Conservation (phyloP, 495 filamentous ascomycete genomes). For the Penicillium tannophilum region DNA sequence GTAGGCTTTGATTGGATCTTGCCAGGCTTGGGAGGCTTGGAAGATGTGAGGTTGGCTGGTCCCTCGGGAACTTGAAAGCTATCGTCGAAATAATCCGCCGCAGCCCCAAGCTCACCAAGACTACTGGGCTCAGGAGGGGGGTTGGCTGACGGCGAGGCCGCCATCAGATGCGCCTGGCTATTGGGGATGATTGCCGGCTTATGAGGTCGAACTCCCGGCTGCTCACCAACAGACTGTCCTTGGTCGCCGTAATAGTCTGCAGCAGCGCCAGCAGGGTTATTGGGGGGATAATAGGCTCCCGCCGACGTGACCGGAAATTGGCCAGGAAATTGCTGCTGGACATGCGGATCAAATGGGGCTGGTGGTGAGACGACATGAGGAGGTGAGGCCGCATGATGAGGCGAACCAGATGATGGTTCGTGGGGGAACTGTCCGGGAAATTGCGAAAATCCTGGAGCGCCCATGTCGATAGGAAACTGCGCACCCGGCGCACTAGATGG, state of each 20-base stretch:
- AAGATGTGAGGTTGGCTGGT: slow-evolving; percentile 19
- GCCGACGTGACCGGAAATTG: slow-evolving; percentile 51
- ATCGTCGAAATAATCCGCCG: slow-evolving; percentile 49
- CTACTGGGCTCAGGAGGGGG: slow-evolving; percentile 57
- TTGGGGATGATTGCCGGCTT: slow-evolving; percentile 57
- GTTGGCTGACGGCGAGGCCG: slow-evolving; percentile 48
- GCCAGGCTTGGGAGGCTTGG: slow-evolving; percentile 31
- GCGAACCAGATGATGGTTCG: slow-evolving; percentile 22
- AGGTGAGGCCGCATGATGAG: slow-evolving; percentile 19
- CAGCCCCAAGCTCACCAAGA: slow-evolving; percentile 51
- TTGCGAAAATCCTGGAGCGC: slow-evolving; percentile 46
- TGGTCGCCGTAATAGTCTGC: slow-evolving; percentile 69
- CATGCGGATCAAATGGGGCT: slow-evolving; percentile 50
- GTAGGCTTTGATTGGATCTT: slow-evolving; percentile 21
- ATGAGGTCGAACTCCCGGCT: slow-evolving; percentile 60
- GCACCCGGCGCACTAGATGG: slow-evolving; percentile 29
- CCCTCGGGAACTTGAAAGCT: slow-evolving; percentile 20
- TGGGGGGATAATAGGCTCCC: slow-evolving; percentile 54
- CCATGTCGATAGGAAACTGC: slow-evolving; percentile 38
- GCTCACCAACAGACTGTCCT: slow-evolving; percentile 61
- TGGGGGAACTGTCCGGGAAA: slow-evolving; percentile 46
- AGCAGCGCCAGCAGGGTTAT: slow-evolving; percentile 58
- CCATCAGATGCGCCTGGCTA: slow-evolving; percentile 50
- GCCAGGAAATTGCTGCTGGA: slow-evolving; percentile 60
- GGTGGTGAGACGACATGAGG: slow-evolving; percentile 32